Conservation (phyloP, 1,284 basidiomycete species). For the Peniophora sp. region DNA sequence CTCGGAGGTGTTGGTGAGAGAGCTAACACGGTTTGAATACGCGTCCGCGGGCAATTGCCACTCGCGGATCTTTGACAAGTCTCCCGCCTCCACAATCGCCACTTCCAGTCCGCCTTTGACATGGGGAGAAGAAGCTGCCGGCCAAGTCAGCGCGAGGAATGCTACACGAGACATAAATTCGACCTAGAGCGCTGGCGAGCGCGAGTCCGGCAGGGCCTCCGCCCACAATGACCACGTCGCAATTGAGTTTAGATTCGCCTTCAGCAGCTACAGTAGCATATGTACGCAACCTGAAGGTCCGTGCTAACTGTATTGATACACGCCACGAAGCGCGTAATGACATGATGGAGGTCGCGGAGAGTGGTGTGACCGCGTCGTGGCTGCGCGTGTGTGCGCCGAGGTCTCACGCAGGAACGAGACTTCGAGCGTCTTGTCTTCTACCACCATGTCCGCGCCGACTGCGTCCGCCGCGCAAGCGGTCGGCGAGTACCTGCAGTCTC, state of each 20-base stretch:
- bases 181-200: constrained; percentile 81
- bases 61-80: constrained; percentile 57
- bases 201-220: constrained; percentile 91
- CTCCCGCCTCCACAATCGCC: constrained; percentile 74
- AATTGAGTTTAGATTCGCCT: constrained; percentile 31
- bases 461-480: constrained; percentile 77
- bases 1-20: constrained; percentile 80
- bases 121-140: constrained; percentile 44
- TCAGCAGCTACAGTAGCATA: background rate
- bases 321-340: background rate
- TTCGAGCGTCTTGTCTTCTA: background rate
- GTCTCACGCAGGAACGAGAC: background rate
- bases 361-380: background rate
- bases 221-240: constrained; percentile 89
- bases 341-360: background rate
- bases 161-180: no score
- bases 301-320: background rate
- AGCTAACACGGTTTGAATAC: constrained; percentile 87
- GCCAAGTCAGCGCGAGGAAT: constrained; percentile 4
- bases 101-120: constrained; percentile 48
- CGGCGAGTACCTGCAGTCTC: constrained; percentile 83
- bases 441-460: constrained; percentile 20
- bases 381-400: background rate
- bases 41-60: constrained; percentile 55
- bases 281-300: background rate